A percentile compares a stretch with the other conserved stretches of the same genome.
Evolutionary conservation across 352 stramenopile genomes (phyloP).

Genomic region (Phytophthora ohioensis): DNA sequence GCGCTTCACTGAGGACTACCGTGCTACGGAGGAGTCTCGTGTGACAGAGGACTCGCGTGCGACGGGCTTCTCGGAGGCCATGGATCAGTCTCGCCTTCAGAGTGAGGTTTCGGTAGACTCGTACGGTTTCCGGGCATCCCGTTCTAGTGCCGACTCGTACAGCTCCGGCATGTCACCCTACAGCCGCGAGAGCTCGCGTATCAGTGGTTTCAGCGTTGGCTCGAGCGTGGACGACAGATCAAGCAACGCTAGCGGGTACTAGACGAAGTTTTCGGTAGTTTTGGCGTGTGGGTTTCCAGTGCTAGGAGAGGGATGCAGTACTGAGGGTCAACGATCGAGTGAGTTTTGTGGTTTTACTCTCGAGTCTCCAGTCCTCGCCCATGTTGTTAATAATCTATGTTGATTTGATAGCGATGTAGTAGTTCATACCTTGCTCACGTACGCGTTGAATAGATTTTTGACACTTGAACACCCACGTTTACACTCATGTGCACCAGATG

Average conservation of each 20-base stretch:
- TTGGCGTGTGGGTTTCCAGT: constrained; percentile 31
- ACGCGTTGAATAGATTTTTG: constrained; percentile 6
- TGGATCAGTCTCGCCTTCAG: constrained; percentile 51
- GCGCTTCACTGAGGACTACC: constrained; percentile 40
- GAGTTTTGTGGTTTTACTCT: constrained; percentile 36
- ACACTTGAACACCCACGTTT: constrained; percentile 4
- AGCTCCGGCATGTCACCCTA: constrained; percentile 65
- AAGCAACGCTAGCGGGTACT: constrained; percentile 40
- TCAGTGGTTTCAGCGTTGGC: constrained; percentile 66
- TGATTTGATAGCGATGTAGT: constrained; percentile 29
- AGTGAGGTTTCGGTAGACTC: constrained; percentile 80
- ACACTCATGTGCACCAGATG: constrained; percentile 20
- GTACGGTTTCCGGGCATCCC: constrained; percentile 68
- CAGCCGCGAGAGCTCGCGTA: constrained; percentile 69
- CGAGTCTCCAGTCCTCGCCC: constrained; percentile 15
- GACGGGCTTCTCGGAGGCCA: constrained; percentile 56
- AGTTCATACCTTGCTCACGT: constrained; percentile 1
- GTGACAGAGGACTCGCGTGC: constrained; percentile 34
- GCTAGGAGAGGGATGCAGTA: constrained; percentile 25
- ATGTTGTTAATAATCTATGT: constrained; percentile 33
- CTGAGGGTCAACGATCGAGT: constrained; percentile 34
- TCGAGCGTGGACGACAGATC: constrained; percentile 44
- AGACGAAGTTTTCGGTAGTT: constrained; percentile 32
- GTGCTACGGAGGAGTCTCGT: constrained; percentile 34
- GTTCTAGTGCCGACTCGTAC: constrained; percentile 73